These are phyloP conservation scores for Penicillium hordei DNA, from an alignment of 2,329 filamentous ascomycete species.

Conservation along the genomic window DNA sequence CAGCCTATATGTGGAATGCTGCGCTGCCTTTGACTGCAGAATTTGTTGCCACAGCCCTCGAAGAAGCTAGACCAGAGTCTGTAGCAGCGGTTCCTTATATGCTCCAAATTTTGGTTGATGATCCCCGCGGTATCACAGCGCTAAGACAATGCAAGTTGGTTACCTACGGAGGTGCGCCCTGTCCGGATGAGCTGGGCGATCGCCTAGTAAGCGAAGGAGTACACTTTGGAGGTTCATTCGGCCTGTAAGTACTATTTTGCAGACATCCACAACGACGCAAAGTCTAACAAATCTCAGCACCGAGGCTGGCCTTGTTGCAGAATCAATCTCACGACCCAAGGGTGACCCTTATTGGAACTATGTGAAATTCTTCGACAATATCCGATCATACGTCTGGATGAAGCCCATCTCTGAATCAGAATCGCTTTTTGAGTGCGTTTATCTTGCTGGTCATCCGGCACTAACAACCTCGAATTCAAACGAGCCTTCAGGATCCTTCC, in stretches of 20 bases:
- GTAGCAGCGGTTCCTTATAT: constrained; percentile 46
- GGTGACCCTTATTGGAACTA: constrained; percentile 47
- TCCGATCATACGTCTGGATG: constrained; percentile 41
- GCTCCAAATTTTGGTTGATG: constrained; percentile 43
- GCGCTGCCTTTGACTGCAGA: constrained; percentile 42
- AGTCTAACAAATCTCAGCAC: constrained; percentile 33
- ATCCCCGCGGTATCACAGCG: constrained; percentile 35
- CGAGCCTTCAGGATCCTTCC: constrained; percentile 35
- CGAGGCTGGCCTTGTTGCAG: constrained; percentile 46
- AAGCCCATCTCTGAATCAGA: constrained; percentile 29
- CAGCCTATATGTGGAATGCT: constrained; percentile 45
- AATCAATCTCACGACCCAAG: constrained; percentile 42
- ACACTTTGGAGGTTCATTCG: constrained; percentile 43
- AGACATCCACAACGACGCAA: background rate
- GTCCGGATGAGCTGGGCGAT: constrained; percentile 46
- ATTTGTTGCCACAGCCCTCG: constrained; percentile 37
- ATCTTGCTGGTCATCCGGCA: constrained; percentile 33
- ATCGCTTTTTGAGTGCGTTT: constrained; percentile 33
- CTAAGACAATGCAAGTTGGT: constrained; percentile 42
- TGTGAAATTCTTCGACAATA: constrained; percentile 40
- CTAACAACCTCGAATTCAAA: constrained; percentile 35
- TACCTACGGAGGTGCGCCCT: constrained; percentile 44
- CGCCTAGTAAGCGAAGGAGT: constrained; percentile 40
- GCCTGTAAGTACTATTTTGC: constrained; percentile 34
- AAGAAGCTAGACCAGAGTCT: constrained; percentile 40